Conservation (phyloP, 2,329 filamentous ascomycete species). For the Akanthomyces lecanii region DNA sequence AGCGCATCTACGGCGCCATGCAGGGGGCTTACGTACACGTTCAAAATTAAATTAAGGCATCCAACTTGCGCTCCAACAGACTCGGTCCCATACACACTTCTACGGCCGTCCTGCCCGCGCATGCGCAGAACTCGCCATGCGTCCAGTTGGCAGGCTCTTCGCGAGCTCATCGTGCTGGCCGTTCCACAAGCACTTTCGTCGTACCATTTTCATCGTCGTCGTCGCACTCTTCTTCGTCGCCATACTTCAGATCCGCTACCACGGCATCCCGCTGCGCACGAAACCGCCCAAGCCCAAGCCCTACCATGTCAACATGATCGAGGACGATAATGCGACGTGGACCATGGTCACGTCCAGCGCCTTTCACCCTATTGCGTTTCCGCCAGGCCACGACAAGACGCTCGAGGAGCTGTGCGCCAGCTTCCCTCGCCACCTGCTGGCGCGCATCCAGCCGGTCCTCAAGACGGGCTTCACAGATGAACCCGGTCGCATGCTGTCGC, state of each 20-base stretch:
- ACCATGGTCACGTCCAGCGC: not conserved
- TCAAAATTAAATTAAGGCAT: too few relatives aligned
- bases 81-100: not conserved
- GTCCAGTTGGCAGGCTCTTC: not conserved
- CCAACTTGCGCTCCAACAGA: too few relatives aligned
- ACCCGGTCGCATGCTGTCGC: conserved; percentile 27
- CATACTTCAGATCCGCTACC: not conserved
- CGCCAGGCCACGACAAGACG: conserved; percentile 20
- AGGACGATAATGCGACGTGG: not conserved
- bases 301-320: not conserved
- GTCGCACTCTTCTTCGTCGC: not conserved
- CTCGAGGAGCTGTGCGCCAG: conserved; percentile 25
- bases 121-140: not conserved
- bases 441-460: conserved; percentile 35
- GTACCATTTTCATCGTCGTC: not conserved
- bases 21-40: too few relatives aligned
- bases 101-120: too few relatives aligned
- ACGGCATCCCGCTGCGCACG: not conserved
- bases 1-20: too few relatives aligned
- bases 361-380: conserved; percentile 23
- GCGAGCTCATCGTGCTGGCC: not conserved
- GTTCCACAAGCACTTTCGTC: not conserved
- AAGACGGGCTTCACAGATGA: conserved; percentile 33
- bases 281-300: not conserved
- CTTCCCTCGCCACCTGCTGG: conserved; percentile 25